A percentile compares a stretch with the other conserved stretches of the same genome.
phyloP scores from a whole-genome alignment of 257 asterid species.

The Salvia splendens region DNA sequence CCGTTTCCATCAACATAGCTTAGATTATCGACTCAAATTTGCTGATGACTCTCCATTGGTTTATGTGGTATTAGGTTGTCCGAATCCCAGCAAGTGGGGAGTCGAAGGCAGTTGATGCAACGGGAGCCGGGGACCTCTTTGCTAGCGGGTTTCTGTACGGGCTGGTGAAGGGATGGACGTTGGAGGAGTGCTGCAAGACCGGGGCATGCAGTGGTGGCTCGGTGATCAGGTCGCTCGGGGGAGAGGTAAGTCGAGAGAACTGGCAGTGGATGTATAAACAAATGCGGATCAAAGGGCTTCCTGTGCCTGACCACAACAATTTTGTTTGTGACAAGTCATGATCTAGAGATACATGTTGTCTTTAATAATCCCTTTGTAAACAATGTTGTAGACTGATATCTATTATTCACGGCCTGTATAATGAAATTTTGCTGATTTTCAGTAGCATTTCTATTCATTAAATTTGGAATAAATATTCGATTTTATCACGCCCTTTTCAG shows the following conservation, averaged over 20 bases:
- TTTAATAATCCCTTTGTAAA: constrained; percentile 31
- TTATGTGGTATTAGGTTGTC: constrained; percentile 51
- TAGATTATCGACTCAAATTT: background rate
- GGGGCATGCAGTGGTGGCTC: constrained; percentile 98
- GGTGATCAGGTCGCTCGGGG: constrained; percentile 84
- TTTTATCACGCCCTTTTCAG: too few species aligned
- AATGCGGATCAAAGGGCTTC: constrained; percentile 65
- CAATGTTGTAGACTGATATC: constrained; percentile 27
- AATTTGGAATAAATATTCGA: too few species aligned
- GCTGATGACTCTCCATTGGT: background rate
- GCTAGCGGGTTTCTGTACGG: constrained; percentile 96
- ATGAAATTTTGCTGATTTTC: constrained; percentile 17
- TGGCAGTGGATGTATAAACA: constrained; percentile 98
- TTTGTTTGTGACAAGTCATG: constrained; percentile 26
- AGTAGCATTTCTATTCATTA: background rate
- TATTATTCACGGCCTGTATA: constrained; percentile 16
- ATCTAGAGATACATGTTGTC: constrained; percentile 19
- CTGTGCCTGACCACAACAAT: constrained; percentile 40
- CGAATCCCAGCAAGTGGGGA: constrained; percentile 80
- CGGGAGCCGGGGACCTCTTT: constrained; percentile 98
- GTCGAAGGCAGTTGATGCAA: constrained; percentile 77
- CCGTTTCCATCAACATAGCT: background rate
- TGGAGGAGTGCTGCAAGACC: constrained; percentile 82
- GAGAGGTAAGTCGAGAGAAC: constrained; percentile 81
- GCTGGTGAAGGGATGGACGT: constrained; percentile 67